Base-by-base conservation (phyloP, 169 alveolate genomes). In the Babesia ovata region DNA sequence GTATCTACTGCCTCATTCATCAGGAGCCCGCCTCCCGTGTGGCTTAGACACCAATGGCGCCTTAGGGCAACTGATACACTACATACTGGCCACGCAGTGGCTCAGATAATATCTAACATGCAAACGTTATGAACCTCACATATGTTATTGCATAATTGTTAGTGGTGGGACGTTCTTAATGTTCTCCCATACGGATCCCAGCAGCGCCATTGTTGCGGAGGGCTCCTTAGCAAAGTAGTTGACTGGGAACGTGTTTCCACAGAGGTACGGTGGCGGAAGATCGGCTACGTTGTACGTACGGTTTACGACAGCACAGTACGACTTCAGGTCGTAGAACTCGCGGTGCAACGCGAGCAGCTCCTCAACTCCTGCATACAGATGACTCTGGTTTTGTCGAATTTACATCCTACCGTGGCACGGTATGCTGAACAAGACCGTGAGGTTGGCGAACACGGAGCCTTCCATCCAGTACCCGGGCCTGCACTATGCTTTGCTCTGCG, bases 211-310 rank as follows among this genome's bases (percentile, higher is more conserved):
- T 39, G 66, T 3, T n/a, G 66, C 36, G 8, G 54, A 50, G 11
- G 66, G 39, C 53, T 67, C 67, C 58, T 67, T 26, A 3, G 53
- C 54, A 52, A 67, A 67, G 65, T 67, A 53, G 39, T 66, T 67
- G 65, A 67, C 26, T 12, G 76, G 76, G 24, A 67, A 67, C 65
- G 53, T 36, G 53, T 79, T 75, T 22, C 87, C 87, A 21, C 65
- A 79, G 13, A 79, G 75, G 69, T 70, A 79, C 7, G 87, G 87
- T 4, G 87, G 83, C 33, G 75, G 66, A 24, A 79, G 71, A 29
- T 63, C 57, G 19, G 54, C 75, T 28, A 79, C 82, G 21, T 71
- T 57, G 28, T 71, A 79, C 14, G 54, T 58, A 19, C 65, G 17
- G n/a, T 63, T 67, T 46, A 79, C 58, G 19, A n/a, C 24, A 12